phyloP scores from a whole-genome alignment of 2,329 filamentous ascomycete genomes.

The Monilinia vaccinii-corymbosi region DNA sequence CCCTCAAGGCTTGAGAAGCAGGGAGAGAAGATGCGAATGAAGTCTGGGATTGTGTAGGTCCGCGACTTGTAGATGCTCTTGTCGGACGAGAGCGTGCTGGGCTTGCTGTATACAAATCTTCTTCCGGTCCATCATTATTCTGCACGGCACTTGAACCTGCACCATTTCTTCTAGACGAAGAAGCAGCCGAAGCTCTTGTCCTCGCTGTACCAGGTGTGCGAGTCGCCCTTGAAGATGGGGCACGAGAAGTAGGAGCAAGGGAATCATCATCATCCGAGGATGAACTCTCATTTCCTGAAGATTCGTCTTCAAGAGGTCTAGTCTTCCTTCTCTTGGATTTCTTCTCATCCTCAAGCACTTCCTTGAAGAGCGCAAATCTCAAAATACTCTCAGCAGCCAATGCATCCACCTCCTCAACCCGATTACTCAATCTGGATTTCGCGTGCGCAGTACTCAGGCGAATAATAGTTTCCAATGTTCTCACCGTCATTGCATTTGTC shows the following conservation, averaged over 20 bases:
- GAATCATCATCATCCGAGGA: constrained; percentile 28
- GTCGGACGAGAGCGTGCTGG: constrained; percentile 19
- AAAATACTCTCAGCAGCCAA: constrained; percentile 81
- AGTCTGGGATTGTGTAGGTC: constrained; percentile 27
- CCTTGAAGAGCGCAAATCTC: constrained; percentile 93
- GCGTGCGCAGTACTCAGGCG: constrained; percentile 94
- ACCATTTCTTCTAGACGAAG: constrained; percentile 23
- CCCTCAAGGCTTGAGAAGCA: constrained; percentile 26
- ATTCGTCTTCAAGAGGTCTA: constrained; percentile 47
- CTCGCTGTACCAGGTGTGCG: constrained; percentile 29
- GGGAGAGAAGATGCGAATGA: constrained; percentile 34
- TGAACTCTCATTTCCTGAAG: constrained; percentile 51
- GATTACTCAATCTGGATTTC: constrained; percentile 78
- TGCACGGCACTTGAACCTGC: constrained; percentile 8
- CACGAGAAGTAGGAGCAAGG: constrained; percentile 15
- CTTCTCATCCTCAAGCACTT: constrained; percentile 72
- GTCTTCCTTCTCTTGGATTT: constrained; percentile 75
- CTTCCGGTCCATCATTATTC: constrained; percentile 32
- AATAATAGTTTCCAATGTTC: constrained; percentile 96
- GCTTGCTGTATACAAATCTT: constrained; percentile 30
- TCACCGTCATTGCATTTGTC: constrained; percentile 90
- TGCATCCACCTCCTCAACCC: constrained; percentile 85
- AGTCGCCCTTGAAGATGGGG: constrained; percentile 28
- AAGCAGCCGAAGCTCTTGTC: constrained; percentile 19
- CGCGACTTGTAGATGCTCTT: constrained; percentile 1